These are phyloP conservation scores for Sporothrix schenckii DNA, from an alignment of 2,329 filamentous ascomycete genomes.

Conservation along the genomic window DNA sequence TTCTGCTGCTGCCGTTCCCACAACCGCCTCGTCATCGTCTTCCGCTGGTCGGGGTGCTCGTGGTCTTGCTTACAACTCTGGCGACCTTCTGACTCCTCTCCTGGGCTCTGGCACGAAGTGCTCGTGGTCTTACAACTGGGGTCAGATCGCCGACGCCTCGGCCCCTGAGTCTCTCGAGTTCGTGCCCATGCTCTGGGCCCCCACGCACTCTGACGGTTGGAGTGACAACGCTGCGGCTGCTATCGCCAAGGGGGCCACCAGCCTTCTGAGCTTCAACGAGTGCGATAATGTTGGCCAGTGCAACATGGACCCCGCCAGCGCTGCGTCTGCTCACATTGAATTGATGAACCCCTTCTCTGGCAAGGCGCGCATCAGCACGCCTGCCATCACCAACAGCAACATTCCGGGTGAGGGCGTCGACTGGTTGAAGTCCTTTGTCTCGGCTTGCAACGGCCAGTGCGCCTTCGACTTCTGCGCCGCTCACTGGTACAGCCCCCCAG, in stretches of 20 bases:
- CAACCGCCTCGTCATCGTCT: slow-evolving; percentile 33
- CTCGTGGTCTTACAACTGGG: slow-evolving; percentile 73
- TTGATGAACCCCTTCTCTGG: slow-evolving; percentile 60
- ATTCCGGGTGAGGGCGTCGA: slow-evolving; percentile 54
- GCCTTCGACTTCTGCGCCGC: slow-evolving; percentile 62
- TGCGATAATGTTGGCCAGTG: slow-evolving; percentile 64
- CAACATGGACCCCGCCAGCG: slow-evolving; percentile 57
- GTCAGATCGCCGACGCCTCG: slow-evolving; percentile 46
- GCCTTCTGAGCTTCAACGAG: slow-evolving; percentile 72
- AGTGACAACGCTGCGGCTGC: slow-evolving; percentile 52
- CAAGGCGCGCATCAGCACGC: slow-evolving; percentile 59
- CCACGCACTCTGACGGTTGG: slow-evolving; percentile 56
- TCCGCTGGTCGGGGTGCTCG: slow-evolving; percentile 55
- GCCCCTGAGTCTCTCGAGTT: slow-evolving; percentile 55
- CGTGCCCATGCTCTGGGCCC: slow-evolving; percentile 69
- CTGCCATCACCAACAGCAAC: slow-evolving; percentile 64
- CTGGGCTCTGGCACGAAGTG: slow-evolving; percentile 48
- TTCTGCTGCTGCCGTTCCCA: slow-evolving; percentile 36
- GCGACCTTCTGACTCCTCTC: slow-evolving; percentile 57
- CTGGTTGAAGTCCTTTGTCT: slow-evolving; percentile 59
- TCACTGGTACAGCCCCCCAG: slow-evolving; percentile 64
- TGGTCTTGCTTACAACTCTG: slow-evolving; percentile 69
- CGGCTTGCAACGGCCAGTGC: slow-evolving; percentile 56
- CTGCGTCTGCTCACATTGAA: slow-evolving; percentile 57
- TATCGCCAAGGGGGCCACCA: slow-evolving; percentile 57